Evolutionary conservation across 306 rosid species (phyloP), one percentile per base, ranked within the genome.

Genomic region (Quercus cerris): DNA sequence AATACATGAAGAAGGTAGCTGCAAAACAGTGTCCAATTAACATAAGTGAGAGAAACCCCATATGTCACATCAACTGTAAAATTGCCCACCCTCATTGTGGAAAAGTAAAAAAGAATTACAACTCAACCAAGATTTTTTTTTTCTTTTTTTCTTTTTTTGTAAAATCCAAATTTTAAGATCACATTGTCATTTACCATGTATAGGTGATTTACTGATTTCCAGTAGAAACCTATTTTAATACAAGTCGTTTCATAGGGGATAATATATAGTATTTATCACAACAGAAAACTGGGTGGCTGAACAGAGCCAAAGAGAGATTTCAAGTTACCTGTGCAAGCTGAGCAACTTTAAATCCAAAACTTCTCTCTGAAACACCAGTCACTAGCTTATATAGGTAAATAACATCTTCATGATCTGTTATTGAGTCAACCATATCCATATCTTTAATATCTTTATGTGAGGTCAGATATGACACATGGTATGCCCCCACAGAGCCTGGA

Each of bases 331-430:
- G 98, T 78, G 97, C 99, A 76, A 95, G 99, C 79, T 90, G 94
- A 8, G 99, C 99, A 80, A 95, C 99, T 84, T 91, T 95, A 81
- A 87, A 93, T 11, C 98, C 97, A 41, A 95, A 95, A 85, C 99
- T 95, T 77, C 88, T 93, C 77, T 90, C 91, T 14, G 96, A 87
- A 75, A 93, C 85, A 75, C 97, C 99, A 61, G 91, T 88, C 56
- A 85, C 92, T 6, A 95, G 97, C 87, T 91, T 93, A 89, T 95
- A 95, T 3, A 95, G 85, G 82, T 93, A 95, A 69, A 97, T 95
- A 68, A 91, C 86, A 69, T 91, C 87, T 78, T 93, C 92, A 56
- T 81, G 85, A 80, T 81, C 84, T 14, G 83, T 86, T 68, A 79
- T 77, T 35, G 78, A 59, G 77, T 35, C 70, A 62, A 69, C 4